Percentiles rank a stretch among this genome's conserved stretches.
Conservation (phyloP, 176 grass and related monocot species). For the Bolboschoenus planiculmis region DNA sequence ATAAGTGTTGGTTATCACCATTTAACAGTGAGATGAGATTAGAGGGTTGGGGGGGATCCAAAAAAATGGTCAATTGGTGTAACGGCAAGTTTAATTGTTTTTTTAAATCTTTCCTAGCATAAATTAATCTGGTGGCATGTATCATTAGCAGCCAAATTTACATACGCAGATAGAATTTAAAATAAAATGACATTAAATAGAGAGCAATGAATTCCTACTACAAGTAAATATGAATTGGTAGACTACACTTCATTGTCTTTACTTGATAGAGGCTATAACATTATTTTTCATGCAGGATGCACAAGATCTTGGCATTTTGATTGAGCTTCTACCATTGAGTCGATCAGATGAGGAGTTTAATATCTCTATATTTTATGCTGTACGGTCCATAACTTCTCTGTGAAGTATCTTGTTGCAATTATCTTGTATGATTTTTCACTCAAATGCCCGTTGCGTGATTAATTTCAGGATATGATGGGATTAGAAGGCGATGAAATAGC, state of each 20-base stretch:
- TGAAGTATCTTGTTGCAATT: not conserved
- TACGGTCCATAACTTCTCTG: constrained; percentile 27
- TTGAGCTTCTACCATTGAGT: constrained; percentile 86
- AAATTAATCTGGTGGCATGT: not conserved
- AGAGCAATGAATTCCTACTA: not conserved
- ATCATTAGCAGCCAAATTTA: not conserved
- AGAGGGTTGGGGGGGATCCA: not conserved
- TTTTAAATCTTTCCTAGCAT: not conserved
- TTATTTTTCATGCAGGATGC: constrained; percentile 45
- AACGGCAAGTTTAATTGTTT: not conserved
- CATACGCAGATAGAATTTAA: not conserved
- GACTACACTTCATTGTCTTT: not conserved
- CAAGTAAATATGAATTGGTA: not conserved
- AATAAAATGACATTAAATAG: not conserved
- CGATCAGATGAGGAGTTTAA: constrained; percentile 61
- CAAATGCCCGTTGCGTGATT: constrained; percentile 18
- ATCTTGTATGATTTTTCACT: not conserved
- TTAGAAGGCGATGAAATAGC: constrained; percentile 64
- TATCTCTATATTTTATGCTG: constrained; percentile 80
- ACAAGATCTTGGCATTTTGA: constrained; percentile 80
- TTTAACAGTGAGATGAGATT: not conserved
- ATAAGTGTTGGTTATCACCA: not conserved
- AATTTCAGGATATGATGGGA: constrained; percentile 66
- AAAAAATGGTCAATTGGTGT: not conserved
- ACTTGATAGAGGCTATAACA: not conserved